Evolutionary conservation across 2,329 filamentous ascomycete species (phyloP).

Genomic region (Bipolaris oryzae): DNA sequence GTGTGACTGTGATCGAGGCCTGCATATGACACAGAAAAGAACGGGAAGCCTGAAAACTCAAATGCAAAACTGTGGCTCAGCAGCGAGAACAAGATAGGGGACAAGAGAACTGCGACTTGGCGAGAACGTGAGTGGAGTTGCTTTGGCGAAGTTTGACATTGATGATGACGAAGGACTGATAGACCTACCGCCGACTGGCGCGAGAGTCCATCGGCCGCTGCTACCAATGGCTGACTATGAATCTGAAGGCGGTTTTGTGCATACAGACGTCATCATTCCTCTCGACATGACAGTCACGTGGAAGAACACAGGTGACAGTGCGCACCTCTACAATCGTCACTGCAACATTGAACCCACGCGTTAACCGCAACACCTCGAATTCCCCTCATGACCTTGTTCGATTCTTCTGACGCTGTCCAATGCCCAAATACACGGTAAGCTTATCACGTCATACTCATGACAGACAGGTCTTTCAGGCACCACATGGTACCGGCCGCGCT

Average conservation of each 20-base stretch:
- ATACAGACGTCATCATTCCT: not conserved
- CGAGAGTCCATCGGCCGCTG: not conserved
- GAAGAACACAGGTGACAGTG: not conserved
- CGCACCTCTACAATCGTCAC: not conserved
- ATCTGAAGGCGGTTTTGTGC: not conserved
- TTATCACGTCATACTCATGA: not conserved
- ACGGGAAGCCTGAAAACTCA: not conserved
- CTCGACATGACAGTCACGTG: not conserved
- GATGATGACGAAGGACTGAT: not conserved
- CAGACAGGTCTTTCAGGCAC: not conserved
- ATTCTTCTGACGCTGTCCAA: not conserved
- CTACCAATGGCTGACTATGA: not conserved
- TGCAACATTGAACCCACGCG: no score
- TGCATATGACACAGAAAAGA: conserved; percentile 9
- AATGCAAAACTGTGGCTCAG: conserved; percentile 1
- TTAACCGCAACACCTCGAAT: not conserved
- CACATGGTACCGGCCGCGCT: not conserved
- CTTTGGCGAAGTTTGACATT: not conserved
- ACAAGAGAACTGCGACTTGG: conserved; percentile 9
- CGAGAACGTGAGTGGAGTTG: conserved; percentile 7
- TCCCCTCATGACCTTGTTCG: not conserved
- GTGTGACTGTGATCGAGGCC: not conserved
- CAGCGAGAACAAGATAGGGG: not conserved
- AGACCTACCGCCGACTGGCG: not conserved
- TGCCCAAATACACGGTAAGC: not conserved